A percentile compares a stretch with the other conserved stretches of the same genome.
Evolutionary conservation across 371 early-diverging fungal species (phyloP).

Genomic region (Mortierella sp.): DNA sequence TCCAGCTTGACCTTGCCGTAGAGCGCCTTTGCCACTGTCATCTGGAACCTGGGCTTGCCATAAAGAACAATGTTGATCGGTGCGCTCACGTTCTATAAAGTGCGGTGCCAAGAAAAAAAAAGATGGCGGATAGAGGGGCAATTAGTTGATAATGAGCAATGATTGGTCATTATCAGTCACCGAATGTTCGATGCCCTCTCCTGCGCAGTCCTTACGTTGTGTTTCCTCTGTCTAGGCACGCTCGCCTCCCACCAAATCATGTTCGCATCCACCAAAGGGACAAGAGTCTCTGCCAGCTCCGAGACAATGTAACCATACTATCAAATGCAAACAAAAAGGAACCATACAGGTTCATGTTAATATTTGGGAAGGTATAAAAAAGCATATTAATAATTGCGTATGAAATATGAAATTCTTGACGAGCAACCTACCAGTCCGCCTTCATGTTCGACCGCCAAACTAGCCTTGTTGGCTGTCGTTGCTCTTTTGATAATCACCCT

Average conservation of each 20-base stretch:
- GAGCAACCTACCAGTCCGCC: slow-evolving; percentile 35
- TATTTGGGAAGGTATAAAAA: background rate
- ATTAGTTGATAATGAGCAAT: background rate
- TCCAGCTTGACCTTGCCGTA: slow-evolving; percentile 43
- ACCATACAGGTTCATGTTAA: background rate
- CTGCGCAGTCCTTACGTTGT: slow-evolving; percentile 30
- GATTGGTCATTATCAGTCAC: background rate
- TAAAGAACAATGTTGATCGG: slow-evolving; percentile 56
- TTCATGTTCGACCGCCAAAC: slow-evolving; percentile 48
- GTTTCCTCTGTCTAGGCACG: slow-evolving; percentile 47
- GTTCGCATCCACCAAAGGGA: slow-evolving; percentile 57
- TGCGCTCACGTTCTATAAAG: slow-evolving; percentile 49
- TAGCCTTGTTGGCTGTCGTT: slow-evolving; percentile 41
- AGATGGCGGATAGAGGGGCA: background rate
- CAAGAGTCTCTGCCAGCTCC: slow-evolving; percentile 52
- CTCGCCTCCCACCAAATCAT: slow-evolving; percentile 58
- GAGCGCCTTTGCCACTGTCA: slow-evolving; percentile 44
- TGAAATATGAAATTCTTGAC: background rate
- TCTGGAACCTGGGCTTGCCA: slow-evolving; percentile 38
- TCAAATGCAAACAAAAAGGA: background rate
- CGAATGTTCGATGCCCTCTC: background rate
- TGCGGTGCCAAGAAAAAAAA: background rate
- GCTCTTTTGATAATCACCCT: slow-evolving; percentile 57
- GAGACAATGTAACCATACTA: slow-evolving; percentile 57
- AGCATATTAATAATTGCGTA: background rate